Percentiles rank a stretch among this genome's conserved stretches.
Conservation (phyloP, 2,329 filamentous ascomycete species). For the Chrysoporthe deuterocubensis region DNA sequence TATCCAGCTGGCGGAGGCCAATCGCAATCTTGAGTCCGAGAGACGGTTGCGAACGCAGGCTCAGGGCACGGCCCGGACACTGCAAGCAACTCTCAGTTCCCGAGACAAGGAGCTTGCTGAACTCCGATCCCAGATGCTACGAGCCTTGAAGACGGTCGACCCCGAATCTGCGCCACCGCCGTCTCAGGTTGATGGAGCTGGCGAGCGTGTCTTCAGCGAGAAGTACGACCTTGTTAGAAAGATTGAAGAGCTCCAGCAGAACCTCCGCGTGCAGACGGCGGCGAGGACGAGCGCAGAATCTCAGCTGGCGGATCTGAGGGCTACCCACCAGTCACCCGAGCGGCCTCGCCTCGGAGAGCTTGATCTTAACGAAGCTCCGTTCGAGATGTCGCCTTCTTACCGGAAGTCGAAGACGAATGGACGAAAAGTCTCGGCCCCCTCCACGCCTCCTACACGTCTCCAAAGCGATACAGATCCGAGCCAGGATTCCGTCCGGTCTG, state of each 20-base stretch:
- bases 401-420: slow-evolving; percentile 58
- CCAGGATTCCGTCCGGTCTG: slow-evolving; percentile 80
- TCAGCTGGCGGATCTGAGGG: slow-evolving; percentile 78
- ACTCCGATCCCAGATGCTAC: slow-evolving; percentile 77
- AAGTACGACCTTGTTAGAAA: slow-evolving; percentile 86
- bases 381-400: slow-evolving; percentile 75
- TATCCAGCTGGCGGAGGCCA: slow-evolving; percentile 84
- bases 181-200: slow-evolving; percentile 60
- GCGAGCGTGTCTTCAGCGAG: slow-evolving; percentile 71
- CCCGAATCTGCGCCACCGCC: slow-evolving; percentile 68
- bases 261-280: slow-evolving; percentile 80
- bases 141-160: slow-evolving; percentile 85
- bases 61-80: slow-evolving; percentile 80
- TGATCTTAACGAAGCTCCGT: slow-evolving; percentile 77
- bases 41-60: slow-evolving; percentile 83
- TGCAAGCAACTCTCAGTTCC: slow-evolving; percentile 78
- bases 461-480: slow-evolving; percentile 53
- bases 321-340: slow-evolving; percentile 72
- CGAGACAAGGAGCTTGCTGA: slow-evolving; percentile 81
- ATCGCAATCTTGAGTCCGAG: slow-evolving; percentile 88
- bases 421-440: slow-evolving; percentile 71
- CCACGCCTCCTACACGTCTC: slow-evolving; percentile 77
- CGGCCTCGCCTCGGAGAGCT: slow-evolving; percentile 86
- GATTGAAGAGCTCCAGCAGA: slow-evolving; percentile 86
- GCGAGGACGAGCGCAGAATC: slow-evolving; percentile 81